Evolutionary conservation across 2,329 filamentous ascomycete species (phyloP).

Genomic region (Albifimbria verrucaria): DNA sequence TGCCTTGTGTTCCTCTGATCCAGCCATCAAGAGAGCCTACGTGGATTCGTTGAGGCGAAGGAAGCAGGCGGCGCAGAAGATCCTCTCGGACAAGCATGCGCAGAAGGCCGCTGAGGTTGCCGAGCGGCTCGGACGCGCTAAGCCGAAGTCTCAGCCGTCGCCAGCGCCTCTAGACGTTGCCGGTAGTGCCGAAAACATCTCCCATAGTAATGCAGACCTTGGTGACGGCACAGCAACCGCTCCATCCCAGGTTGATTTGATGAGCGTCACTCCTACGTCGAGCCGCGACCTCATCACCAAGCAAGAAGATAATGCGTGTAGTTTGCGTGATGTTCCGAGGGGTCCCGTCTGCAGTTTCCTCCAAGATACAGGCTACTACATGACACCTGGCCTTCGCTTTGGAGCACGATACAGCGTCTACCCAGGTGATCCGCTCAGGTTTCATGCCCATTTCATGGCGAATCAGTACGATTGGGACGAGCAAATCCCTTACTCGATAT

Average conservation of each 20-base stretch:
- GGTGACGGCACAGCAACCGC: slow-evolving; percentile 9
- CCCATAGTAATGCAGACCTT: slow-evolving; percentile 15
- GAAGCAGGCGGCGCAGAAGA: slow-evolving; percentile 38
- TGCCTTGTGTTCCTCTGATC: slow-evolving; percentile 55
- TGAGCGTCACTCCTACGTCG: slow-evolving; percentile 33
- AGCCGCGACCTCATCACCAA: slow-evolving; percentile 26
- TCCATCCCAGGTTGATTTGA: background rate
- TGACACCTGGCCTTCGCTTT: slow-evolving; percentile 89
- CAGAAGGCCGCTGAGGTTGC: slow-evolving; percentile 28
- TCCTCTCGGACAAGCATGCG: slow-evolving; percentile 35
- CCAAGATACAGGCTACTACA: slow-evolving; percentile 76
- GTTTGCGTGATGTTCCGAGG: slow-evolving; percentile 12
- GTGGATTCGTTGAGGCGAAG: slow-evolving; percentile 51
- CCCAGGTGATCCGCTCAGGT: slow-evolving; percentile 89
- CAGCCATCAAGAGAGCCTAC: slow-evolving; percentile 60
- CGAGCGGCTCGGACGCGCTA: slow-evolving; percentile 11
- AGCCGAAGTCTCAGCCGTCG: slow-evolving; percentile 1
- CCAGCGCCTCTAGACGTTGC: too few relatives aligned
- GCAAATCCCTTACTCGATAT: slow-evolving; percentile 80
- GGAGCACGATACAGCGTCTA: slow-evolving; percentile 94
- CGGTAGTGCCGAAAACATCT: slow-evolving; percentile 11
- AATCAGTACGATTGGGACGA: slow-evolving; percentile 86
- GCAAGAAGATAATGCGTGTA: slow-evolving; percentile 9
- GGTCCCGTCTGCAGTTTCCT: slow-evolving; percentile 74
- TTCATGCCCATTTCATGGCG: slow-evolving; percentile 91